Conservation (phyloP, 1,139 yeast genomes). For the Yamadazyma atmosphaerica region DNA sequence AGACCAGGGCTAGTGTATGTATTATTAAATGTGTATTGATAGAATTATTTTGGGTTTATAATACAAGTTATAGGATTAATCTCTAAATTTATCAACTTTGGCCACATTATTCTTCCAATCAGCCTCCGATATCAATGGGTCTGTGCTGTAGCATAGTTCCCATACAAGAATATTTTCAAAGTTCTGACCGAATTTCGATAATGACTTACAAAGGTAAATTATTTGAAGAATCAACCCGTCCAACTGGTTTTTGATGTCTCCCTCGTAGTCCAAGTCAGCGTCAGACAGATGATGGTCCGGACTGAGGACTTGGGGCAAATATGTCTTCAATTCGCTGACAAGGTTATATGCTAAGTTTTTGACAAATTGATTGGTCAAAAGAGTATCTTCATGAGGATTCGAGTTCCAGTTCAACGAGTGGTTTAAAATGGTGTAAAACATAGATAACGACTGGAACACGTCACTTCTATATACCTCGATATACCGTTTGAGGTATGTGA, state of each 20-base stretch:
- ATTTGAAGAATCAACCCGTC: slow-evolving; percentile 71
- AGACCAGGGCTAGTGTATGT: slow-evolving; percentile 7
- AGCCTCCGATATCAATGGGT: slow-evolving; percentile 26
- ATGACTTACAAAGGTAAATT: slow-evolving; percentile 73
- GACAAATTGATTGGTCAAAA: slow-evolving; percentile 35
- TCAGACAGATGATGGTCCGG: slow-evolving; percentile 9
- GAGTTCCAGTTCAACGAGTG: slow-evolving; percentile 15
- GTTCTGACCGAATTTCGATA: slow-evolving; percentile 69
- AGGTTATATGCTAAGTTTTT: slow-evolving; percentile 31
- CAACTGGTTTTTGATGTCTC: slow-evolving; percentile 43
- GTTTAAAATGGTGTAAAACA: slow-evolving; percentile 63
- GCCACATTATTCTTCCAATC: slow-evolving; percentile 39
- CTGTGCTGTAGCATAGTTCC: slow-evolving; percentile 30
- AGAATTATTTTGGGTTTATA: slow-evolving; percentile 1
- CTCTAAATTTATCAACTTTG: slow-evolving; percentile 37
- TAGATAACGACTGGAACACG: slow-evolving; percentile 69
- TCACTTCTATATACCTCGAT: slow-evolving; percentile 84
- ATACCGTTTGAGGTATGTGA: slow-evolving; percentile 72
- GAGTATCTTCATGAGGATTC: slow-evolving; percentile 23
- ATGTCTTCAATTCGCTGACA: slow-evolving; percentile 25
- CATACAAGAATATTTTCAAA: slow-evolving; percentile 51
- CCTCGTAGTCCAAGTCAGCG: slow-evolving; percentile 23
- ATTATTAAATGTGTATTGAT: not conserved
- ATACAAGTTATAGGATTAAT: not conserved
- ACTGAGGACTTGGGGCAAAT: slow-evolving; percentile 26